Base-by-base conservation (phyloP, 768 basidiomycete genomes). In the Mycena pura region DNA sequence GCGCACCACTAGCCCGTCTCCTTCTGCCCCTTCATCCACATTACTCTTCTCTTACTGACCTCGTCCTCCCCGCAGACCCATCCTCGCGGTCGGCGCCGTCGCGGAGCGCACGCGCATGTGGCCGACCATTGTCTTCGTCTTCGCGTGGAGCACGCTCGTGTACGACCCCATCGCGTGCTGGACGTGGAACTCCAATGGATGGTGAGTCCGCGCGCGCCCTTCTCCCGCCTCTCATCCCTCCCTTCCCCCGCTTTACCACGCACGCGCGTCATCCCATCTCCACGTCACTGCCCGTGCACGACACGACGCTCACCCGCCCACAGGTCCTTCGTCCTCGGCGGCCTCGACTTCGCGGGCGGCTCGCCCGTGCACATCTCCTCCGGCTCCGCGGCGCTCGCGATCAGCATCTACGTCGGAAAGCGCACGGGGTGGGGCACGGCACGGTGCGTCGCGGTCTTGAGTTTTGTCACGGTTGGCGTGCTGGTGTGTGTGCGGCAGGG, bases 151-250 rank as follows among this genome's bases (percentile, higher is more conserved):
- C 11, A 92, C 92, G 5, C 69, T 95, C 58, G 93, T 95, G 15
- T 98, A 98, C 75, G 91, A 96, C 70, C 95, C 95, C 2, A 88
- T 99, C 57, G 96, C 94, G 0, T 94, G 92, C 77, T 97, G 96
- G 95, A 92, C 95, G 5, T 99, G 96, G 96, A 95, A 94, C 69
- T 64, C 83, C 32, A 85, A 90, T 29, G 86, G 86, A 36, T 87
- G 85, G 62, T 57, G 5, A 1, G 60, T 62, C n/a, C 95, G 95
- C 10, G 97, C 96, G 0, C 86, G 89, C 21, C 25, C 41, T 22
- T 55, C 43, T 25, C 28, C 9, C 19, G 11, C 29, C 28, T 97
- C 53, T 96, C 93, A 93, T 92, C 93, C 57, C 3, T 97, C 94
- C 95, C 92, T 95, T 61, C 92, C 6, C 11, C 4, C 31, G n/a